phyloP scores from a whole-genome alignment of 2,329 filamentous ascomycete species.

The Zymoseptoria pseudotritici region DNA sequence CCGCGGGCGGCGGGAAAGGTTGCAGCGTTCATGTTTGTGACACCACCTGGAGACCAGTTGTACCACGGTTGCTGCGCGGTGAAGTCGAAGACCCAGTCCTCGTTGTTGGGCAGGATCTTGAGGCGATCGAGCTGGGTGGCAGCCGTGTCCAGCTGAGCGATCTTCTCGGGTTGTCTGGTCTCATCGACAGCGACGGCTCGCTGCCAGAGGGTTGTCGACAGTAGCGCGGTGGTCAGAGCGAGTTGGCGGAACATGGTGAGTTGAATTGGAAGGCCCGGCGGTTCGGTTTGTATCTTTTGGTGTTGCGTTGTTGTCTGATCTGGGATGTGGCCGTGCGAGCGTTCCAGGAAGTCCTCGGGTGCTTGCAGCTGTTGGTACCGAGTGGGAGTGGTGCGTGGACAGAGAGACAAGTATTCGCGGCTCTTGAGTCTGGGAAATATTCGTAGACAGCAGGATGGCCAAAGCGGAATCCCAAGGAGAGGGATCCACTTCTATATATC shows the following conservation, averaged over 20 bases:
- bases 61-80: constrained; percentile 33
- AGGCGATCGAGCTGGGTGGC: constrained; percentile 42
- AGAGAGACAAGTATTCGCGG: not conserved
- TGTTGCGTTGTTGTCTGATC: constrained; percentile 3
- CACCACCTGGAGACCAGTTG: constrained; percentile 40
- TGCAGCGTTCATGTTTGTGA: constrained; percentile 46
- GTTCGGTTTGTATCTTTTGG: constrained; percentile 5
- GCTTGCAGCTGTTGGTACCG: not conserved
- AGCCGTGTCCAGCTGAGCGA: constrained; percentile 33
- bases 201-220: constrained; percentile 20
- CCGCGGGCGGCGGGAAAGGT: constrained; percentile 44
- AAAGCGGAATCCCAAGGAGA: constrained; percentile 8
- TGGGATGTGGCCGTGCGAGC: constrained; percentile 2
- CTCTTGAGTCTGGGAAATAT: constrained; percentile 1
- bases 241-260: constrained; percentile 14
- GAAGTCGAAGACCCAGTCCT: constrained; percentile 47
- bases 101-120: constrained; percentile 33
- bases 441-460: constrained; percentile 3
- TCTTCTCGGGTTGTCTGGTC: constrained; percentile 34
- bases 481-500: constrained; percentile 16
- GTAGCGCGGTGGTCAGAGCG: constrained; percentile 9
- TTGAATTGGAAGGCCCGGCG: constrained; percentile 2
- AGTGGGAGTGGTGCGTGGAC: not conserved
- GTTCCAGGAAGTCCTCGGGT: not conserved
- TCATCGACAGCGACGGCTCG: constrained; percentile 30